These are phyloP conservation scores for Drechslerella stenobrocha DNA, from an alignment of 2,329 filamentous ascomycete species.

Conservation along the genomic window DNA sequence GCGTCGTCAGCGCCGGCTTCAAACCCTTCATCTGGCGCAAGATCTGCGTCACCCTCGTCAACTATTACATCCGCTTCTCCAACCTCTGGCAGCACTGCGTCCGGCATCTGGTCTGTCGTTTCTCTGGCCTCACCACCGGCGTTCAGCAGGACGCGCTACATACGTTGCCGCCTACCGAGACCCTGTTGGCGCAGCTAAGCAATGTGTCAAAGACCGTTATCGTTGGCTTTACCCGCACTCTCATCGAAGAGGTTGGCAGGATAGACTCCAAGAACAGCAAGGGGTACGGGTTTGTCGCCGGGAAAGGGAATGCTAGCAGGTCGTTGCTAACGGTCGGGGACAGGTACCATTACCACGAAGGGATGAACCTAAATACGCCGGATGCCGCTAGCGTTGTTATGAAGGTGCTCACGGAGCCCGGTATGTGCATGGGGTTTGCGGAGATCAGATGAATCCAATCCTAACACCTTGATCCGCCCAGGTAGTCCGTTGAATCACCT, in stretches of 20 bases:
- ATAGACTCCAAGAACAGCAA: slow-evolving; percentile 66
- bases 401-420: slow-evolving; percentile 38
- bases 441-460: background rate
- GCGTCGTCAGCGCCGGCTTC: slow-evolving; percentile 61
- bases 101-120: slow-evolving; percentile 65
- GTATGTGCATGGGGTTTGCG: slow-evolving; percentile 11
- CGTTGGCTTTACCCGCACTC: slow-evolving; percentile 67
- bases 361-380: slow-evolving; percentile 61
- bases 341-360: slow-evolving; percentile 59
- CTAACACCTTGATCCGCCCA: slow-evolving; percentile 40
- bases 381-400: slow-evolving; percentile 57
- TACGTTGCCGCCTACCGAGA: slow-evolving; percentile 57
- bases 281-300: slow-evolving; percentile 57
- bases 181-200: slow-evolving; percentile 59
- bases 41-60: slow-evolving; percentile 74
- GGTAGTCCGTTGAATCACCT: slow-evolving; percentile 47
- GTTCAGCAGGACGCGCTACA: slow-evolving; percentile 60
- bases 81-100: slow-evolving; percentile 69
- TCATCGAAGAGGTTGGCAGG: slow-evolving; percentile 70
- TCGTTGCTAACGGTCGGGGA: slow-evolving; percentile 4
- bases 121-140: slow-evolving; percentile 58
- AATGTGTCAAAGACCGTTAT: slow-evolving; percentile 62
- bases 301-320: background rate
- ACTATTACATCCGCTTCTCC: slow-evolving; percentile 73
- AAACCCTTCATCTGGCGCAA: slow-evolving; percentile 70